Evolutionary conservation across 108 stramenopile genomes (phyloP).

Genomic region (Stephanodiscus minutulus): DNA sequence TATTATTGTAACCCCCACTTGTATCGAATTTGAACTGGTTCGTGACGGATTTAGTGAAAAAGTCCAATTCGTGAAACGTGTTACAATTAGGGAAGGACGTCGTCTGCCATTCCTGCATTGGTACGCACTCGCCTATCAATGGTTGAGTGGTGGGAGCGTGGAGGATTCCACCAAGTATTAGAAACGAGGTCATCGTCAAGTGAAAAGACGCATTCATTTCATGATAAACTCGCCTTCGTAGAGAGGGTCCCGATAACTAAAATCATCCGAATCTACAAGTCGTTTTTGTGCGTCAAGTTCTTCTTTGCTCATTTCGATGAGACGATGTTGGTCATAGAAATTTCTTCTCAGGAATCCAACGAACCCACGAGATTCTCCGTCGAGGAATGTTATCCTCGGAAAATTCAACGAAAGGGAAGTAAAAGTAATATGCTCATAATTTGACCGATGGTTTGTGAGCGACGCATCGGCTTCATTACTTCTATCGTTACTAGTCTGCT

Average conservation of each 20-base stretch:
- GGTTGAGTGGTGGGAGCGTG: neutral
- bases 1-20: conserved; percentile 42
- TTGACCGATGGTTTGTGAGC: neutral
- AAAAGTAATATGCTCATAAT: neutral
- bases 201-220: neutral
- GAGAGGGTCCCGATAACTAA: conserved; percentile 5
- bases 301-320: conserved; percentile 4
- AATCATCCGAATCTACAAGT: conserved; percentile 7
- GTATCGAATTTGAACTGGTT: conserved; percentile 16
- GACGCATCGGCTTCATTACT: neutral
- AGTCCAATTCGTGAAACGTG: conserved; percentile 40
- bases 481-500: neutral
- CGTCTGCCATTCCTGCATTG: conserved; percentile 39
- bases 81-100: conserved; percentile 36
- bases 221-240: neutral
- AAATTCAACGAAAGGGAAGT: neutral
- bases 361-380: neutral
- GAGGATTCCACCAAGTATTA: neutral
- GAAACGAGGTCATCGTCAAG: neutral
- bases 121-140: conserved; percentile 28
- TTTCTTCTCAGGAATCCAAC: neutral
- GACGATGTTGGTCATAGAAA: neutral
- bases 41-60: conserved; percentile 9
- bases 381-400: neutral
- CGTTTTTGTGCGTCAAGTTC: neutral